Base-by-base conservation (phyloP, 345 rosid species). In the Luvunga scandens region DNA sequence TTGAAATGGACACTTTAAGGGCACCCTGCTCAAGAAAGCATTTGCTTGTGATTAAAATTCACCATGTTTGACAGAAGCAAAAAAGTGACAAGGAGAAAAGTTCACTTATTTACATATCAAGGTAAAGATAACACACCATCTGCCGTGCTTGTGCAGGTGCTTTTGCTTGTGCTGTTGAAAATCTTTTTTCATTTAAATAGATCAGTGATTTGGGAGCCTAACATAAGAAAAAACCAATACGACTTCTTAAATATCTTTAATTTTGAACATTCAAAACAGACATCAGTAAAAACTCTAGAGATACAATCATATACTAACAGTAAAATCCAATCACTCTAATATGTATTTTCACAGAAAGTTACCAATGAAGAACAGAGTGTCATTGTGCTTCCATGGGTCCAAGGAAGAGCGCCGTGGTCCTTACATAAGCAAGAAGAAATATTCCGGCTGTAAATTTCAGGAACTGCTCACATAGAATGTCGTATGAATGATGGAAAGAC, bases 121-220 rank as follows among this genome's bases (percentile, higher is more conserved):
- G 64, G 38, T n/a, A 66, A 14, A 72, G 78, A 71, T 74, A 71
- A 73, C 87, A 48, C 50, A 95, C 99, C 94, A 86, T 86, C 72
- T 88, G 89, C 56, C 88, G 90, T 72, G 86, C 85, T 81, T 91
- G 97, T 25, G 96, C 86, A 27, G 93, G 89, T 62, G 93, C 87
- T 65, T 89, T 88, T 21, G 76, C 92, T 85, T 89, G 88, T 4
- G 93, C 85, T 57, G 92, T 22, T 45, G 73, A 67, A 33, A 69
- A 81, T 81, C 92, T 87, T 83, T 81, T 91, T 69, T 88, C 86
- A 84, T 81, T 83, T 12, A 34, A 42, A 72, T 77, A 87, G 21
- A 79, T 73, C 57, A 88, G 78, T 28, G 85, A 82, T 74, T 90
- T 85, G 68, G 89, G 72, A 53, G 78, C 87, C 99, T 92, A 72